Base-by-base conservation (phyloP, 2,329 filamentous ascomycete species). In the Dendrostoma leiphaemia region DNA sequence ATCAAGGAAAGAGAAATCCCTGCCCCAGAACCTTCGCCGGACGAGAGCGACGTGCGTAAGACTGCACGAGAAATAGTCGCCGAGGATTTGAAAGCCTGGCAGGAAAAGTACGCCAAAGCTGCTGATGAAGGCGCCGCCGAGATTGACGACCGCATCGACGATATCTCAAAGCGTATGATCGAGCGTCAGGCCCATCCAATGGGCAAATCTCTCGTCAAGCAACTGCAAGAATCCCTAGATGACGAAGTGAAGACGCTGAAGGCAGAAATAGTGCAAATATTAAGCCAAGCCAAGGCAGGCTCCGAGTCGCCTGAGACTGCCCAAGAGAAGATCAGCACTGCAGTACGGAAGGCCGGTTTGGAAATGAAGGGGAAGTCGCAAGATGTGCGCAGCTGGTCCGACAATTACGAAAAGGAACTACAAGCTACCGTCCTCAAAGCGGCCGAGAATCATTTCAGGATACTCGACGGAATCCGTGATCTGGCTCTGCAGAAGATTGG, bases 401-500 rank as follows among this genome's bases (percentile, higher is more conserved):
- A 86, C 60, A 74, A 77, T 3, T 95, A 88, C 65, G 85, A 92
- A 56, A 70, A 79, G 24, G 84, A 91, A 62, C 83, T 91, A 4
- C 78, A 86, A 58, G 74, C 78, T 7, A 81, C 89, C 10, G 84
- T 96, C 53, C 81, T 83, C 53, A 80, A 83, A 44, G 88, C 90
- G 8, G 84, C 91, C n/a, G 81, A 90, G 62, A 87, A 87, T 37
- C 93, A 93, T 43, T 84, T 96, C 51, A 82, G 86, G 65, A 90
- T 95, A 15, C 81, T 97, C 29, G 89, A 93, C 60, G 83, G 84
- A 65, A 92, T 94, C 57, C 85, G 90, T 38, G 88, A 92, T 63
- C 78, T 96, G 32, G 90, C 91, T 6, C 79, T 97, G 31, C 90
- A 96, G 67, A 90, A 95, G 68, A 91, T 97, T 51, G 92, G 92